These are phyloP conservation scores for Prunus dulcis DNA, from an alignment of 306 rosid species.

Conservation along the genomic window DNA sequence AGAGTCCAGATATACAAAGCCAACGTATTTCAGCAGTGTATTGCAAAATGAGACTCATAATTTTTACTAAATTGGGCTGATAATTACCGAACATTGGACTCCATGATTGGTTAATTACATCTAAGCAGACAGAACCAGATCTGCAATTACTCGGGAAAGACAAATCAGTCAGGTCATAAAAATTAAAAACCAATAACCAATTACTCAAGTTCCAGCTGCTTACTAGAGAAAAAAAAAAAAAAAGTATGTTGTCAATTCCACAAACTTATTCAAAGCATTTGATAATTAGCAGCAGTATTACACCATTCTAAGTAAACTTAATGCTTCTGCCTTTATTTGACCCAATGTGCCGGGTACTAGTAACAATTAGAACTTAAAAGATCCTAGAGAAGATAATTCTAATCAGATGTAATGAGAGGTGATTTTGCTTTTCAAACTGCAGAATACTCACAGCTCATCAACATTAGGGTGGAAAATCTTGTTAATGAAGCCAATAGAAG, in stretches of 20 bases:
- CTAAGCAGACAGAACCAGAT: constrained; percentile 98
- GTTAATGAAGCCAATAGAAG: constrained; percentile 93
- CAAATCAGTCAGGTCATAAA: constrained; percentile 30
- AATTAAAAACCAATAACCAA: not conserved
- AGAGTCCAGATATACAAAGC: constrained; percentile 1
- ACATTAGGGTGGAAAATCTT: constrained; percentile 97
- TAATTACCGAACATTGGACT: constrained; percentile 97
- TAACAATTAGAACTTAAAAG: not conserved
- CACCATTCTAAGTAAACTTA: not conserved
- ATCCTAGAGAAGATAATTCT: not conserved
- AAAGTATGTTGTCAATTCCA: constrained; percentile 11
- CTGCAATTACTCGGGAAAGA: constrained; percentile 46
- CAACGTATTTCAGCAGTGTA: not conserved
- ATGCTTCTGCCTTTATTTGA: constrained; percentile 12
- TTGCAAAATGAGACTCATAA: constrained; percentile 14
- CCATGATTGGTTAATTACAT: constrained; percentile 97
- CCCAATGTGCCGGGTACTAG: not conserved
- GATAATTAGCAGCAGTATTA: not conserved
- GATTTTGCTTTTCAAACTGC: constrained; percentile 11
- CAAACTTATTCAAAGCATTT: constrained; percentile 4
- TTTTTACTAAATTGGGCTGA: constrained; percentile 17
- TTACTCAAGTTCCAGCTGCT: not conserved
- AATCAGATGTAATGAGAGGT: not conserved
- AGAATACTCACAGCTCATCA: constrained; percentile 85
- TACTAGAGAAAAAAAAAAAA: not conserved